A percentile compares a stretch with the other conserved stretches of the same genome.
phyloP scores from a whole-genome alignment of 805 yeast species.

The Spencermartinsiella europaea region DNA sequence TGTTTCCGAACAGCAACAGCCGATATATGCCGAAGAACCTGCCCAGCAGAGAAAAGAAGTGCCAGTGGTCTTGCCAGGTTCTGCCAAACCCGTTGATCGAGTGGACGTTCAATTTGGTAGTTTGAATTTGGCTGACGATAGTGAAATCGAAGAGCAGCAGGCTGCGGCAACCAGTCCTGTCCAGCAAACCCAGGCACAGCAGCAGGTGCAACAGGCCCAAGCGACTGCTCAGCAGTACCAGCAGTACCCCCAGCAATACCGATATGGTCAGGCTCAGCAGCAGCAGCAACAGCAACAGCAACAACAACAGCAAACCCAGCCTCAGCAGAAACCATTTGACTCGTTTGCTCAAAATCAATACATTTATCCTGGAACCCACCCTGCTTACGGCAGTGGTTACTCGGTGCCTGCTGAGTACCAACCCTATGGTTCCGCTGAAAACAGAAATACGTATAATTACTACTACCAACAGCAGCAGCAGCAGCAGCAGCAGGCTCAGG shows the following conservation, averaged over 20 bases:
- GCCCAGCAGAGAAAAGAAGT: conserved; percentile 35
- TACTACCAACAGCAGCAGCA: conserved; percentile 15
- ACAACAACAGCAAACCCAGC: conserved; percentile 22
- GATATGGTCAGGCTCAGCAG: conserved; percentile 14
- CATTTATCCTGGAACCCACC: conserved; percentile 22
- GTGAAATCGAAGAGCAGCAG: conserved; percentile 19
- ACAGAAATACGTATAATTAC: conserved; percentile 17
- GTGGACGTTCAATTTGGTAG: conserved; percentile 64
- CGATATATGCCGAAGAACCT: conserved; percentile 14
- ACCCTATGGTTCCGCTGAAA: conserved; percentile 18
- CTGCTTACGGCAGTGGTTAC: conserved; percentile 13
- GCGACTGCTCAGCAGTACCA: conserved; percentile 16
- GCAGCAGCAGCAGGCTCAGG: conserved; percentile 15
- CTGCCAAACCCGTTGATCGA: conserved; percentile 40
- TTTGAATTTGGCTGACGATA: conserved; percentile 43
- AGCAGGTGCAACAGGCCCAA: conserved; percentile 17
- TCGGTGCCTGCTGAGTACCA: conserved; percentile 17
- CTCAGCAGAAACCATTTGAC: conserved; percentile 16
- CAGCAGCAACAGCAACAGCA: conserved; percentile 24
- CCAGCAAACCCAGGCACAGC: conserved; percentile 17
- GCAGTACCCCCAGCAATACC: conserved; percentile 18
- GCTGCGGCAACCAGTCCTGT: conserved; percentile 5
- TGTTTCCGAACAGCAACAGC: conserved; percentile 10
- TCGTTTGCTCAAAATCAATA: conserved; percentile 11
- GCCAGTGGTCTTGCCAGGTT: conserved; percentile 50